Evolutionary conservation across 2,329 filamentous ascomycete species (phyloP), one percentile per base, ranked within the genome.

Genomic region (Colletotrichum destructivum): DNA sequence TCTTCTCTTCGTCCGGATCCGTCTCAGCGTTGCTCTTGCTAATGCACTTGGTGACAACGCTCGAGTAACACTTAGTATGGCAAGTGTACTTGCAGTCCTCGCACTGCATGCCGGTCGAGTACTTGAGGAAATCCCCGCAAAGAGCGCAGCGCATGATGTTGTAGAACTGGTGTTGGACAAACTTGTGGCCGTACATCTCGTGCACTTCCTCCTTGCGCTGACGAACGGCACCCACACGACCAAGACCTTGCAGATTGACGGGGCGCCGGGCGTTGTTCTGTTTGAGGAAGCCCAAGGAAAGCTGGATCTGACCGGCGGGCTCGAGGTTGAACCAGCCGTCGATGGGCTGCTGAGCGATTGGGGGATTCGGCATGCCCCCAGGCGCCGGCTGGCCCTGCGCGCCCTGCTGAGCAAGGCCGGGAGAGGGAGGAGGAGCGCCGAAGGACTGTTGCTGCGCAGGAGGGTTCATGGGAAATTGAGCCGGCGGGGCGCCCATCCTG

Each of bases 141-240:
- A 98, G 91, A 16, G 96, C 96, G 83, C 96, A 99, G 74, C 96
- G 96, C 96, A 99, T 99, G 80, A 99, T 98, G 88, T 98, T 99
- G 91, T 98, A 99, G 83, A 99, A 99, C 82, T 98, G 96, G 81
- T 98, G 95, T 79, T 96, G 94, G 67, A 98, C 92, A 80, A 99
- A 99, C 84, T 98, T 99, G 91, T 99, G 96, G 60, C 96, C 96
- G 81, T 98, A 98, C 87, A 98, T 98, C 85, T 99, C 96, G 84
- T 98, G 94, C 5, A 99, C 92, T 79, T 98, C 95, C 82, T 99
- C 96, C 86, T 99, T 99, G 79, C 94, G 94, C 84, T 99, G 96
- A 76, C 96, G 94, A 76, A 99, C 95, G 74, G 96, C 96, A 79
- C 96, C 96, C 84, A 98, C 97, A 80, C 96, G 93, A 75, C 94